Base-by-base conservation (phyloP, 1,139 yeast genomes). In the Yamadazyma dushanensis region DNA sequence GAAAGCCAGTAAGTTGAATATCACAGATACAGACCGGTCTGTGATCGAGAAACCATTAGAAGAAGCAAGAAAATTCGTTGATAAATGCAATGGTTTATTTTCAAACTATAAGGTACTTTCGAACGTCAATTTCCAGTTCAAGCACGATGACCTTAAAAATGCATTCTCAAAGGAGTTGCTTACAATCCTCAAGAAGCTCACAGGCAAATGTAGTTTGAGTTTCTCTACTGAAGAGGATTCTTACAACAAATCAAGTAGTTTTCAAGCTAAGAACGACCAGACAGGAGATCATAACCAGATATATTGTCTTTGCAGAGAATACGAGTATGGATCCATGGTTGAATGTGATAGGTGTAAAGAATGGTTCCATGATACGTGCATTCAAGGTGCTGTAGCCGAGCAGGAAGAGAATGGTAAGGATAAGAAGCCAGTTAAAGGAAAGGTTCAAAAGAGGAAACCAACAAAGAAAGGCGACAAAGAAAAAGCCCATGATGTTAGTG, bases 331-430 rank as follows among this genome's bases (percentile, higher is more conserved):
- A 2, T 66, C 75, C 0, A 85, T 87, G 95, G 76, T 85, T 32
- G 87, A 81, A 47, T 88, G 96, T 60, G 94, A 83, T 44, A 57
- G 57, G 19, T 87, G 96, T 56, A 73, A 76, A 35, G 95, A 86
- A 52, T 84, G 94, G 94, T 87, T 78, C 54, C 95, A 87, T 54
- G 74, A 76, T 34, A 66, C 64, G 23, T 88, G 96, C 59, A 66
- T 87, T 27, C 26, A 37, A 20, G 34, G 19, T 8, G 32, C 19
- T 9, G 26, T 18, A 16, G 21, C 15, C 23, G 52, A 46, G 4
- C 20, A 34, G 23, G 11, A 16, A 14, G 22, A 10, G 21, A 51
- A 46, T 4, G 48, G 48, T 8, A 50, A 50, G 14, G 55, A 47
- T 22, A 40, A 45, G 3, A 64, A 66, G 16, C 73, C 64, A 11